These are phyloP conservation scores for Exserohilum turcica DNA, from an alignment of 2,329 filamentous ascomycete genomes.

Conservation along the genomic window DNA sequence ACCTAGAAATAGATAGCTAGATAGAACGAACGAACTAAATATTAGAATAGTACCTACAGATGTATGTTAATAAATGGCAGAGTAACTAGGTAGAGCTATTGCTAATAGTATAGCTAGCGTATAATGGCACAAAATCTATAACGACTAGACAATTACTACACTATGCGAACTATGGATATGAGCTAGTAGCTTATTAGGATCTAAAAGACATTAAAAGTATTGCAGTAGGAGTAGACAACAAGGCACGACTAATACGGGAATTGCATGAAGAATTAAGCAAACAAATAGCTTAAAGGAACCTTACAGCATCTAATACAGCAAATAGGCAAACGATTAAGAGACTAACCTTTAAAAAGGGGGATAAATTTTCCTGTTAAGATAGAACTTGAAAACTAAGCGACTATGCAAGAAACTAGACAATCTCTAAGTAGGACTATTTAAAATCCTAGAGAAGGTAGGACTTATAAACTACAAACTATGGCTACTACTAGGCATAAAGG, in stretches of 20 bases:
- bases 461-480: neutral
- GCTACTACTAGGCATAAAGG: no score
- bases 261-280: no score
- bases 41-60: neutral
- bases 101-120: neutral
- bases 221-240: no score
- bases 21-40: neutral
- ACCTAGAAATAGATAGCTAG: no score
- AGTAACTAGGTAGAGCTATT: neutral
- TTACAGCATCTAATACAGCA: neutral
- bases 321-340: conserved; percentile 1
- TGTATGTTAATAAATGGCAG: neutral
- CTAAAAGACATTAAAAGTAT: no score
- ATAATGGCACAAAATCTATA: neutral
- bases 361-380: neutral
- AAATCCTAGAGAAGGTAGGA: neutral
- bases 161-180: neutral
- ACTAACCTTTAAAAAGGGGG: conserved; percentile 2
- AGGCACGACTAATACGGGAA: no score
- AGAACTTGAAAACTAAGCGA: neutral
- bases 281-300: no score
- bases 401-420: neutral
- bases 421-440: no score
- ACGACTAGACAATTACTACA: neutral
- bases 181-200: neutral